These are phyloP conservation scores for Sicyos baderoa DNA, from an alignment of 306 rosid species.

Conservation along the genomic window DNA sequence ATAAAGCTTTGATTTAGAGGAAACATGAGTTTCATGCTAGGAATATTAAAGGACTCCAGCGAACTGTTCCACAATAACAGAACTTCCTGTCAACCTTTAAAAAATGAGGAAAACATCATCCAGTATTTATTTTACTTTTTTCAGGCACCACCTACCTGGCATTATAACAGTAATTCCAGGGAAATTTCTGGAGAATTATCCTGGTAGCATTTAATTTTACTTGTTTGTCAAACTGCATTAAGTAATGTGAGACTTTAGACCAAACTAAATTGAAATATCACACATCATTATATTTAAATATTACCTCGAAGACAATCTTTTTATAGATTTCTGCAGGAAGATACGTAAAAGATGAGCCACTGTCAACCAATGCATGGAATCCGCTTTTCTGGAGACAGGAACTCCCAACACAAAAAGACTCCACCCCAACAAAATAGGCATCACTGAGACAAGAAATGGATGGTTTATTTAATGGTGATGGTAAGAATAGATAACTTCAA, in stretches of 20 bases:
- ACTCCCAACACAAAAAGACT: conserved; percentile 43
- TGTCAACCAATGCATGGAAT: conserved; percentile 43
- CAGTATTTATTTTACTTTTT: conserved; percentile 2
- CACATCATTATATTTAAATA: not conserved
- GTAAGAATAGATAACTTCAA: not conserved
- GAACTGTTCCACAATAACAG: conserved; percentile 31
- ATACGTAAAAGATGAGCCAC: conserved; percentile 50
- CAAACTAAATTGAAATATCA: conserved; percentile 1
- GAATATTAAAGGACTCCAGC: conserved; percentile 28
- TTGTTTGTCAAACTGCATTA: conserved; percentile 49
- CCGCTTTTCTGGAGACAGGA: conserved; percentile 39
- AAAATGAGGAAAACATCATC: conserved; percentile 16
- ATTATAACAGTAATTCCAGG: conserved; percentile 53
- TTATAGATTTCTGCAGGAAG: conserved; percentile 38
- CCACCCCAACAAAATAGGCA: conserved; percentile 40
- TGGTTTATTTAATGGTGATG: not conserved
- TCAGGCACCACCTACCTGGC: conserved; percentile 29
- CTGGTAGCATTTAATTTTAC: conserved; percentile 35
- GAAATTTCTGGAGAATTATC: conserved; percentile 7
- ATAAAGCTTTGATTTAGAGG: conserved; percentile 36
- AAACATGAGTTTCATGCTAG: conserved; percentile 35
- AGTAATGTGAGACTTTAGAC: conserved; percentile 15
- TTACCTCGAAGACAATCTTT: conserved; percentile 41
- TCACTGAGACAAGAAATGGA: conserved; percentile 26
- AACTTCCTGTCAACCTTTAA: conserved; percentile 20